Conservation (phyloP, 2,329 filamentous ascomycete genomes). For the Penicillium sp. region DNA sequence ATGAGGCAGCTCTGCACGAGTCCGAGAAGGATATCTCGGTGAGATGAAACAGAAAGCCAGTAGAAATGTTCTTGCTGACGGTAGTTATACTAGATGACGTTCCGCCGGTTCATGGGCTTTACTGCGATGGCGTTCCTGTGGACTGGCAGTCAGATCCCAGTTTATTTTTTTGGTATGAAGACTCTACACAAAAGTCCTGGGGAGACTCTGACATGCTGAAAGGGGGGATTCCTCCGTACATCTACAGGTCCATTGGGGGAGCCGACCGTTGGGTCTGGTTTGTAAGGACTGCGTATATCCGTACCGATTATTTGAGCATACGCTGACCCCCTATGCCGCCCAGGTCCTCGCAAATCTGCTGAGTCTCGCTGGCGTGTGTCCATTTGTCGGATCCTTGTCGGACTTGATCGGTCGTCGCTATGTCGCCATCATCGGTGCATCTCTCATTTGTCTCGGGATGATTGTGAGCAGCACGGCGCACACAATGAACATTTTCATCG, state of each 20-base stretch:
- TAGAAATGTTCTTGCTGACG: neutral
- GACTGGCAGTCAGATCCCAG: slow-evolving; percentile 60
- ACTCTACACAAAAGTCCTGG: neutral
- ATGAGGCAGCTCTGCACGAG: slow-evolving; percentile 45
- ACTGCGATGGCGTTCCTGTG: slow-evolving; percentile 60
- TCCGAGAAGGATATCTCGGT: slow-evolving; percentile 48
- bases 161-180: slow-evolving; percentile 50
- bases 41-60: slow-evolving; percentile 2
- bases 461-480: slow-evolving; percentile 58
- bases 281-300: slow-evolving; percentile 28
- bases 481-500: slow-evolving; percentile 61
- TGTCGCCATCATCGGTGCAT: slow-evolving; percentile 56
- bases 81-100: slow-evolving; percentile 48
- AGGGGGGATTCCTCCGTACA: slow-evolving; percentile 52
- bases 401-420: slow-evolving; percentile 62
- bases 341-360: slow-evolving; percentile 53
- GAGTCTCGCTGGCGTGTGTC: slow-evolving; percentile 55
- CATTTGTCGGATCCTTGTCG: slow-evolving; percentile 64
- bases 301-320: neutral
- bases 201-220: slow-evolving; percentile 2
- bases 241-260: slow-evolving; percentile 61
- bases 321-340: neutral
- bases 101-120: slow-evolving; percentile 53
- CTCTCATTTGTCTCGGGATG: slow-evolving; percentile 57
- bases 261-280: slow-evolving; percentile 62